phyloP scores from a whole-genome alignment of 371 early-diverging fungal species.

The Massospora cicadina region DNA sequence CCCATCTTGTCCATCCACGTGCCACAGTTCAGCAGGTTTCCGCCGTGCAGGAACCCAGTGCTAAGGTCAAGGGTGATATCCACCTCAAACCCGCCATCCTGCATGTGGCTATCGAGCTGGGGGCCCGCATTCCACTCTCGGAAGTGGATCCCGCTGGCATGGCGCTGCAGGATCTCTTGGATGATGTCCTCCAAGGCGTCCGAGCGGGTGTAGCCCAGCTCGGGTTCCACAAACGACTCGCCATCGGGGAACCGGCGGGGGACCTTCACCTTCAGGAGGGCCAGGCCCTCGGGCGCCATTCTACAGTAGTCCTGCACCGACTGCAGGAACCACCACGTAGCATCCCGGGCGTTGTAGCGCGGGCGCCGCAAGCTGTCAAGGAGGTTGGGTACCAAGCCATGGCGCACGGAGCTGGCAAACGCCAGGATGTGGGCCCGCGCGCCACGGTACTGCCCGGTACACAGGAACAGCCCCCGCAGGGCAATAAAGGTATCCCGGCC shows the following conservation, averaged over 20 bases:
- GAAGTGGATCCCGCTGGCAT: constrained; percentile 83
- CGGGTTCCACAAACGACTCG: constrained; percentile 48
- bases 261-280: constrained; percentile 48
- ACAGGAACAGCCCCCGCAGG: constrained; percentile 64
- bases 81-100: constrained; percentile 72
- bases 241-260: constrained; percentile 65
- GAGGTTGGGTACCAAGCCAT: constrained; percentile 90
- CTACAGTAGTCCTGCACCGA: constrained; percentile 74
- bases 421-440: constrained; percentile 72
- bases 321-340: constrained; percentile 90
- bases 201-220: constrained; percentile 31
- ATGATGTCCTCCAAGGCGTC: constrained; percentile 65
- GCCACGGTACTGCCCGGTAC: constrained; percentile 60
- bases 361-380: constrained; percentile 70
- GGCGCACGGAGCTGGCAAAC: constrained; percentile 73
- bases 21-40: constrained; percentile 87
- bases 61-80: constrained; percentile 43
- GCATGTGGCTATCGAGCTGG: constrained; percentile 78
- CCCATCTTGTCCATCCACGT: constrained; percentile 99
- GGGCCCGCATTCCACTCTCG: constrained; percentile 90
- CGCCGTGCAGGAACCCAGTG: constrained; percentile 73
- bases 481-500: constrained; percentile 93
- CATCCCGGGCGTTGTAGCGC: constrained; percentile 91
- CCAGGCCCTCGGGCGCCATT: constrained; percentile 49
- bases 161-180: constrained; percentile 80